Base-by-base conservation (phyloP, 306 rosid genomes). In the Quercus suber region DNA sequence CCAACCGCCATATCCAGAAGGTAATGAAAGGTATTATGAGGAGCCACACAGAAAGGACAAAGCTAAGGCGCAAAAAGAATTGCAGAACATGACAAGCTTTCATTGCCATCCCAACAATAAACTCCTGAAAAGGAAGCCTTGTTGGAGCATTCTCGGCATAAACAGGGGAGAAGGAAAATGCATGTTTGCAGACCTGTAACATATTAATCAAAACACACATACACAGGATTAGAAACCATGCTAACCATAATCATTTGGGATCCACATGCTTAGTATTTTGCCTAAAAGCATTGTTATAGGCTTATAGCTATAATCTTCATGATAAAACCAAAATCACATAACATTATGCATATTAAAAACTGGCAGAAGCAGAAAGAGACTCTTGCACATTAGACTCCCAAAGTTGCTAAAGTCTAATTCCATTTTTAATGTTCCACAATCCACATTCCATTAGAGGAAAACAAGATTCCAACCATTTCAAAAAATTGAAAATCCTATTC, bases 1-100 rank as follows among this genome's bases (percentile, higher is more conserved):
- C 98, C 84, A 96, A 82, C 82, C 99, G 89, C 99, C 99, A 96
- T 80, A 93, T 96, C 99, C 99, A 96, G 83, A 96, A 96, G 23
- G 99, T 96, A 85, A 96, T 91, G 74, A 96, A 96, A 73, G 98
- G 99, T 79, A 96, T 93, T 49, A 96, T 96, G 72, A 96, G 89
- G 76, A 96, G 97, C 99, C 99, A 96, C 71, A 96, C 99, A 14
- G 99, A 89, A 51, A 96, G 89, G 73, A 96, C 99, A 89, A 96
- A 96, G 77, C 98, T 89, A 76, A 96, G 89, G 58, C 99, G 99
- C 84, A 96, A 73, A 82, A 93, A 84, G 90, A 96, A 96, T 77
- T 93, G 98, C 87, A 96, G 86, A 61, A 96, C 96, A 84, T 93
- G 97, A 73, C 99, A 96, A 68, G 99, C 97, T 85, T 93, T 96